Conservation (phyloP, 805 yeast species). For the Yamadazyma scolyti region DNA sequence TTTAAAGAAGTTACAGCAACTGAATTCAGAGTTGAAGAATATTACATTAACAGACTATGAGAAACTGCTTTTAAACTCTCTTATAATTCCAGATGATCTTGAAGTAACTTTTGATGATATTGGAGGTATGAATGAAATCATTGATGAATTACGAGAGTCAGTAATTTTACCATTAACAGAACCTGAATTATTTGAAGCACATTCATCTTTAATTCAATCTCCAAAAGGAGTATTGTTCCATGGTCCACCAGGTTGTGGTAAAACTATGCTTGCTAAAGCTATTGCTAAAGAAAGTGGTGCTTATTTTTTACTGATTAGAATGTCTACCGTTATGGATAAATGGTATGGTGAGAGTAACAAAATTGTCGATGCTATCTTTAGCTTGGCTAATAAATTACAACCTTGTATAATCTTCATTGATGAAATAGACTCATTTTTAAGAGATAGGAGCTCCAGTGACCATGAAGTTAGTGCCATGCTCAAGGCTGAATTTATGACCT, state of each 20-base stretch:
- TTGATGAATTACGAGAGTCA: slow-evolving; percentile 82
- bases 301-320: slow-evolving; percentile 81
- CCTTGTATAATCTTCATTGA: slow-evolving; percentile 96
- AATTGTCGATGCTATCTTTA: slow-evolving; percentile 87
- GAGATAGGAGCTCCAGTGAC: slow-evolving; percentile 79
- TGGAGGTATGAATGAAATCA: slow-evolving; percentile 82
- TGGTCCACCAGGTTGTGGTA: slow-evolving; percentile 98
- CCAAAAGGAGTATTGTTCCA: slow-evolving; percentile 91
- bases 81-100: slow-evolving; percentile 83
- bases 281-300: slow-evolving; percentile 91
- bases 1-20: slow-evolving; percentile 30
- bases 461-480: slow-evolving; percentile 94
- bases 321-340: slow-evolving; percentile 94
- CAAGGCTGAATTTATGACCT: slow-evolving; percentile 95
- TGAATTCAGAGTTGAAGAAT: slow-evolving; percentile 55
- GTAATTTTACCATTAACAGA: slow-evolving; percentile 78
- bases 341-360: slow-evolving; percentile 98
- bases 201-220: slow-evolving; percentile 69
- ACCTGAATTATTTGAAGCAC: slow-evolving; percentile 71
- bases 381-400: slow-evolving; percentile 82
- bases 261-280: slow-evolving; percentile 96
- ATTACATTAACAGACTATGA: slow-evolving; percentile 71
- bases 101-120: slow-evolving; percentile 72
- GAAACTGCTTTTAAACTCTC: slow-evolving; percentile 66
- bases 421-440: slow-evolving; percentile 90